Base-by-base conservation (phyloP, 163 green algal genomes). In the Coccomyxa subellipsoidea region DNA sequence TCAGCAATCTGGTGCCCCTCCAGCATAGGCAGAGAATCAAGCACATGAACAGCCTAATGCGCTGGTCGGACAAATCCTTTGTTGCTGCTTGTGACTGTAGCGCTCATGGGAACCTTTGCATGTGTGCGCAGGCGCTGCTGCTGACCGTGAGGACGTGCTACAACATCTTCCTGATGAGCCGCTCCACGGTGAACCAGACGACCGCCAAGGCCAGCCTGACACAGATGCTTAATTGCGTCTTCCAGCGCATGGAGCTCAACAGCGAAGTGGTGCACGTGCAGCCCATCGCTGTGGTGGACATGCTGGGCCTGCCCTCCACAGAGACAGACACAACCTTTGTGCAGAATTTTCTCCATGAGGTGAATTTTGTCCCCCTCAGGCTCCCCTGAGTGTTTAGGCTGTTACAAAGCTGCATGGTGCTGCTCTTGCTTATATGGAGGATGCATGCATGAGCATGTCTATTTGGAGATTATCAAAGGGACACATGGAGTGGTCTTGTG, bases 221-320 rank as follows among this genome's bases (percentile, higher is more conserved):
- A 38, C 89, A 93, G 84, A 99, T 98, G 93, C 87, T 99, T 15
- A 97, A 97, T 77, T 91, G 98, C 40, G 94, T 98, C n/a, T 98
- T 99, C 85, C 93, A 97, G 86, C 83, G 93, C 40, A 93, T 97
- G 89, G 94, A 97, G 85, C 80, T 84, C 38, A 90, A 90, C 69
- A 91, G 86, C 21, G 39, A 86, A 53, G 35, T 66, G 15, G 89
- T 94, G 59, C 85, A 92, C 59, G 85, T 96, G 31, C 87, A 89
- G 69, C 93, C 96, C 76, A 97, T 99, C 75, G 84, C 94, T 29
- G 95, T 99, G 31, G 89, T 88, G 27, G 94, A 98, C 87, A 84
- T 98, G 77, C 88, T 98, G 87, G 90, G 91, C 38, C 82, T 94
- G 81, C 84, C 89, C 12, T 81, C 86, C 27, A 69, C 84, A 32